Base-by-base conservation (phyloP, 345 rosid species). In the Citrus cavaleriei region DNA sequence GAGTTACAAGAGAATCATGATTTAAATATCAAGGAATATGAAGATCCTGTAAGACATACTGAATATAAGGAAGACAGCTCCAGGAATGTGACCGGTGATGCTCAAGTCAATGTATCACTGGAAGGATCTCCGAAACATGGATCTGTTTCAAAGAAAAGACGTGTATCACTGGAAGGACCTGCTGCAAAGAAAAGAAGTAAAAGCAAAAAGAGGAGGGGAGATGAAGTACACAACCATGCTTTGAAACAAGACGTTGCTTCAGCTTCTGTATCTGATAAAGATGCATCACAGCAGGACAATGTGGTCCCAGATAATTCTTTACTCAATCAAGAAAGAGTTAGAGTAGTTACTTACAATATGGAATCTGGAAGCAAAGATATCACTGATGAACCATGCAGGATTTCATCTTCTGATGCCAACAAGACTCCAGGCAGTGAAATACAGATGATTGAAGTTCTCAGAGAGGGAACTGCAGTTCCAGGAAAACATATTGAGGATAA, bases 81-180 rank as follows among this genome's bases (percentile, higher is more conserved):
- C 18, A 59, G 54, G 79, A 37, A 19, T 74, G 74, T 24, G 19
- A 49, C 34, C 40, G 32, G 25, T 78, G 83, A 73, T 54, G 57
- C 24, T 12, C 74, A 79, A 24, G 68, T 59, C 73, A 71, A 64
- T 22, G 14, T 61, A 60, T 67, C 13, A 40, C 16, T 54, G 72
- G 83, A 75, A 78, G 79, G 74, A 66, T 82, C 42, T 63, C 22
- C 40, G 0, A 72, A 61, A 66, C 61, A 72, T 66, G 64, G 24
- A 32, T 64, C 79, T 64, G 21, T 5, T 73, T 58, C 7, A 21
- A 84, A 84, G 85, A 70, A 24, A 68, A 82, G 73, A 58, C 71
- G 51, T 13, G 51, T 46, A 46, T 46, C 51, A 10, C 51, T 46
- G 51, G 51, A 46, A 46, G 51, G 51, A 46, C 14, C 18, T 46